These are phyloP conservation scores for Novymonas esmeraldas DNA, from an alignment of 208 protist species.

Conservation along the genomic window DNA sequence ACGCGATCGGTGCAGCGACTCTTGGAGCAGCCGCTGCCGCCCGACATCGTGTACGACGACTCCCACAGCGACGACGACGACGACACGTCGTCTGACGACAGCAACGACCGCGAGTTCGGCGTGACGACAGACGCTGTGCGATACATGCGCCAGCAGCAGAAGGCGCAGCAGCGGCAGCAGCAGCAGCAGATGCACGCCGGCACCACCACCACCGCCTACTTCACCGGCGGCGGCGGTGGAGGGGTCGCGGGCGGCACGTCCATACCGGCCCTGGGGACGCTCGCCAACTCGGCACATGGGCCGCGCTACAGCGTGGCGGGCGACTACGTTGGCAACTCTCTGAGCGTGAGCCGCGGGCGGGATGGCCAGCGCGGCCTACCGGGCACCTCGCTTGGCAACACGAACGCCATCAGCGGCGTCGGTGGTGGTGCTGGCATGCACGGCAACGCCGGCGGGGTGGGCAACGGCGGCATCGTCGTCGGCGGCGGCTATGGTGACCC, in stretches of 20 bases:
- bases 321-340: slow-evolving; percentile 26
- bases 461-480: slow-evolving; percentile 1
- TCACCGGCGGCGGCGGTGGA: slow-evolving; percentile 1
- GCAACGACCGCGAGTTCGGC: slow-evolving; percentile 44
- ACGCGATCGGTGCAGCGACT: slow-evolving; percentile 70
- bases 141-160: slow-evolving; percentile 35
- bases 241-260: slow-evolving; percentile 13
- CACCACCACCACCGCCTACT: slow-evolving; percentile 21
- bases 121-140: slow-evolving; percentile 29
- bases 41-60: slow-evolving; percentile 72
- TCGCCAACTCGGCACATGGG: slow-evolving; percentile 20
- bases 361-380: slow-evolving; percentile 19
- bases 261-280: slow-evolving; percentile 12
- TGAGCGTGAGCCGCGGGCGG: slow-evolving; percentile 9
- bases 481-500: slow-evolving; percentile 3
- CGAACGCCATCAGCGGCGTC: not conserved
- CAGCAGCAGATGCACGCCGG: slow-evolving; percentile 16
- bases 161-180: slow-evolving; percentile 13
- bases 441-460: slow-evolving; percentile 6
- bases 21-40: slow-evolving; percentile 72
- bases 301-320: slow-evolving; percentile 23
- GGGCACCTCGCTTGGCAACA: slow-evolving; percentile 21
- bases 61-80: slow-evolving; percentile 35
- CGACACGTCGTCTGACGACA: slow-evolving; percentile 43
- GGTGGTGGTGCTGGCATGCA: not conserved